Evolutionary conservation across 1,139 yeast species (phyloP).

Genomic region (Lizanozyma gosingica): DNA sequence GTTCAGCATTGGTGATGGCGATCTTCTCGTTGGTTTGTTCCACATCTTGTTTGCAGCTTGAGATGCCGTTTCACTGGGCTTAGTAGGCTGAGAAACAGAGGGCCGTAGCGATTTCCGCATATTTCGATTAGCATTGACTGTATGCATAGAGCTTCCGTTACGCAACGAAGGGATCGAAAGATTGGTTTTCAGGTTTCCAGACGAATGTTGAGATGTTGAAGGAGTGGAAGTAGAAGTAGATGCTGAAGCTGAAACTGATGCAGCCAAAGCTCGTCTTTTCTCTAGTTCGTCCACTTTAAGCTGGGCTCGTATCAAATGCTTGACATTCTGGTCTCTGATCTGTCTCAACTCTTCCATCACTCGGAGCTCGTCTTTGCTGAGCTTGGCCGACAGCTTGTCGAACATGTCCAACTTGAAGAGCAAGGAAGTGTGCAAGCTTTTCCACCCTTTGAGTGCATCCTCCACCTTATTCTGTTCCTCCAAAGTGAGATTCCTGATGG

Average conservation of each 20-base stretch:
- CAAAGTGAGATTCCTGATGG: slow-evolving; percentile 45
- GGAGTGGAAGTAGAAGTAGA: neutral
- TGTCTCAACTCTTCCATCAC: slow-evolving; percentile 38
- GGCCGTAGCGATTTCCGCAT: slow-evolving; percentile 15
- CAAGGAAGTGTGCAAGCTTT: slow-evolving; percentile 51
- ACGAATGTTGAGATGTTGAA: slow-evolving; percentile 4
- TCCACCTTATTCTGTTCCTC: slow-evolving; percentile 48
- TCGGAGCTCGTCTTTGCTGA: slow-evolving; percentile 32
- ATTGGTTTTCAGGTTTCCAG: slow-evolving; percentile 7
- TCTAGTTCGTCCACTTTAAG: slow-evolving; percentile 31
- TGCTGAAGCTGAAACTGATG: neutral
- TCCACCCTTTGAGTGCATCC: slow-evolving; percentile 66
- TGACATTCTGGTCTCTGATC: slow-evolving; percentile 44
- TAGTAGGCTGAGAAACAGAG: slow-evolving; percentile 6
- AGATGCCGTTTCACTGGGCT: slow-evolving; percentile 19
- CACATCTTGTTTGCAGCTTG: slow-evolving; percentile 43
- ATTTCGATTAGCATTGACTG: slow-evolving; percentile 3
- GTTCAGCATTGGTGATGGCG: slow-evolving; percentile 11
- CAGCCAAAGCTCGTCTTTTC: slow-evolving; percentile 10
- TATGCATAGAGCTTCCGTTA: slow-evolving; percentile 1
- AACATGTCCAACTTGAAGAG: slow-evolving; percentile 47
- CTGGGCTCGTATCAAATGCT: slow-evolving; percentile 37
- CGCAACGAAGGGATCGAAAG: slow-evolving; percentile 22
- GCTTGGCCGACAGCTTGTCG: slow-evolving; percentile 28
- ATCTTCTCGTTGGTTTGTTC: slow-evolving; percentile 18